phyloP scores from a whole-genome alignment of 2,329 filamentous ascomycete genomes.

The Dothidotthia symphoricarpi region DNA sequence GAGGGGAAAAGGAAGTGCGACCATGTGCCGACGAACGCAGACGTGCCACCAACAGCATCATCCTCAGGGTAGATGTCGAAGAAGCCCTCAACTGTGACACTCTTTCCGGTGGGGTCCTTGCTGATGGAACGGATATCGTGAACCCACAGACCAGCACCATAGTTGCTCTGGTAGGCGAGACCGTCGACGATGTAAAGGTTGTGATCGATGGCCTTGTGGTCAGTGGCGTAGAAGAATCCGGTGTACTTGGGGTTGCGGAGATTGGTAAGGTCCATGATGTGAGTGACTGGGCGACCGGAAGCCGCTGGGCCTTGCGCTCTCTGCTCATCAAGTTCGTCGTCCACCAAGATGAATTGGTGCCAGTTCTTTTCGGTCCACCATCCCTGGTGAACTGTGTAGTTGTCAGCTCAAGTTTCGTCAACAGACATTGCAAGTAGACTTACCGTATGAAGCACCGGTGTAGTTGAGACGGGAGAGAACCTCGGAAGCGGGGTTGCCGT shows the following conservation, averaged over 20 bases:
- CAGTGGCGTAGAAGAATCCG: conserved; percentile 42
- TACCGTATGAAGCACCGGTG: conserved; percentile 55
- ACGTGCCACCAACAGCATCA: conserved; percentile 36
- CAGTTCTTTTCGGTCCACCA: conserved; percentile 49
- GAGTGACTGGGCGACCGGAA: conserved; percentile 35
- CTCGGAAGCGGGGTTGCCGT: conserved; percentile 55
- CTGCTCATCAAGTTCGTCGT: conserved; percentile 37
- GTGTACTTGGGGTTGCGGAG: conserved; percentile 41
- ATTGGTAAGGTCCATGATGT: conserved; percentile 37
- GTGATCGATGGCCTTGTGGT: conserved; percentile 44
- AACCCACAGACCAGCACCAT: conserved; percentile 42
- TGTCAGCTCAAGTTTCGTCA: no score
- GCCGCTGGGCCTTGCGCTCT: conserved; percentile 29
- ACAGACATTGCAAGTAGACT: no score
- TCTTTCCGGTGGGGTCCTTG: conserved; percentile 38
- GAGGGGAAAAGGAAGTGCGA: conserved; percentile 40
- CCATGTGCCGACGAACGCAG: conserved; percentile 47
- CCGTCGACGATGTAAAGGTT: conserved; percentile 47
- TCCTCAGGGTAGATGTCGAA: conserved; percentile 47
- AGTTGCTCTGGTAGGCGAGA: conserved; percentile 45
- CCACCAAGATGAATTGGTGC: conserved; percentile 36
- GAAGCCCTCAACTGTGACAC: conserved; percentile 43
- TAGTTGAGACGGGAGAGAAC: conserved; percentile 56
- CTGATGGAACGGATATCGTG: conserved; percentile 43
- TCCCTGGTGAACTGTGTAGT: conserved; percentile 60